Percentiles rank a stretch among this genome's conserved stretches.
Conservation (phyloP, 805 yeast genomes). For the Clavispora asparagi region DNA sequence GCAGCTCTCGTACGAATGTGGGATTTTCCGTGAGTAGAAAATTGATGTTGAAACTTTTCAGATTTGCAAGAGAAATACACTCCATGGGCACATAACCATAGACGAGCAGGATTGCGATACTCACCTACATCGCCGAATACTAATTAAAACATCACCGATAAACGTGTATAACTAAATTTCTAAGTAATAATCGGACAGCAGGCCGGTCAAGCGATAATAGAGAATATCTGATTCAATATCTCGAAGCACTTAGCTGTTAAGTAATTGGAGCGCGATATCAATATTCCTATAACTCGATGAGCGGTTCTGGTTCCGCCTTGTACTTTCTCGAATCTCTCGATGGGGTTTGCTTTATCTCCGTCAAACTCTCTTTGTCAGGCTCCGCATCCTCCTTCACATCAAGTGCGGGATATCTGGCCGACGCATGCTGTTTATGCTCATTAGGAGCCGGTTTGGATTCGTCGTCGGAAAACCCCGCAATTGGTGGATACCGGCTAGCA, state of each 20-base stretch:
- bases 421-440: constrained; percentile 7
- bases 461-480: constrained; percentile 6
- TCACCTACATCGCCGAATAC: no score
- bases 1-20: constrained; percentile 44
- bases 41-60: not conserved
- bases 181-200: no score
- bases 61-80: not conserved
- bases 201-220: no score
- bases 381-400: constrained; percentile 1
- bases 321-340: constrained; percentile 9
- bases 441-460: not conserved
- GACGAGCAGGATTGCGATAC: not conserved
- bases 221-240: no score
- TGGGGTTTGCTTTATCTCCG: constrained; percentile 1
- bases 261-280: no score
- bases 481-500: constrained; percentile 15
- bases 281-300: constrained; percentile 29
- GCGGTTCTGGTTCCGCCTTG: constrained; percentile 34
- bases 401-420: constrained; percentile 13
- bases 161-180: no score
- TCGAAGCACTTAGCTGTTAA: no score
- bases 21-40: constrained; percentile 4
- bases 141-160: no score
- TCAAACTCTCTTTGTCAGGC: not conserved
- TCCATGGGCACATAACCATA: not conserved